Conservation (phyloP, 208 protist species). For the Leishmania tarentolae region DNA sequence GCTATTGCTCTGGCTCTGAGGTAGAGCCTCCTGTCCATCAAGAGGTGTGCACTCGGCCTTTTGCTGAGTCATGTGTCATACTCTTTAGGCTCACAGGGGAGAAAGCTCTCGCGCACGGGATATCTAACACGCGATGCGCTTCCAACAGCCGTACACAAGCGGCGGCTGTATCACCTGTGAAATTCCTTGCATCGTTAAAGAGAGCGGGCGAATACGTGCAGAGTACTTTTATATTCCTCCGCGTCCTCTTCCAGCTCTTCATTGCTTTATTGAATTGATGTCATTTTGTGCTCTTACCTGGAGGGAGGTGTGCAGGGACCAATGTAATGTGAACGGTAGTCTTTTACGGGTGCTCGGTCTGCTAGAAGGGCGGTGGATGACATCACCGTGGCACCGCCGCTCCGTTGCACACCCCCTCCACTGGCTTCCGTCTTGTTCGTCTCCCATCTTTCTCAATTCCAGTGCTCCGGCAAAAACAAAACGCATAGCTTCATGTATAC, state of each 20-base stretch:
- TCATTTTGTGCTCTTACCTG: background rate
- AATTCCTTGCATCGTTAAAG: background rate
- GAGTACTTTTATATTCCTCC: background rate
- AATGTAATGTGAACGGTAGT: background rate
- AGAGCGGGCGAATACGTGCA: background rate
- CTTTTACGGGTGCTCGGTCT: background rate
- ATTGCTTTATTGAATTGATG: background rate
- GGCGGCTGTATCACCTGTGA: background rate
- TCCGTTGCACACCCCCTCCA: background rate
- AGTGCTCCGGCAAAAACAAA: background rate
- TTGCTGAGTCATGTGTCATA: background rate
- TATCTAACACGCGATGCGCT: background rate
- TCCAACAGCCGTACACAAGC: background rate
- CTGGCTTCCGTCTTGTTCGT: background rate
- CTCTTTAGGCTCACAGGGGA: background rate
- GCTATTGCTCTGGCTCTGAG: background rate
- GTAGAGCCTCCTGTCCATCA: background rate
- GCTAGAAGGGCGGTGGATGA: background rate
- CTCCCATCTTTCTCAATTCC: background rate
- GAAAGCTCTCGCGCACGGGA: too few relatives aligned
- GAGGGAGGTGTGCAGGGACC: background rate
- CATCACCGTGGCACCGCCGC: background rate
- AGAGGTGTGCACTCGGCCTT: background rate
- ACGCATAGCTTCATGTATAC: background rate
- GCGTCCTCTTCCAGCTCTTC: background rate